Base-by-base conservation (phyloP, 1,284 basidiomycete genomes). In the Ganoderma boninense region DNA sequence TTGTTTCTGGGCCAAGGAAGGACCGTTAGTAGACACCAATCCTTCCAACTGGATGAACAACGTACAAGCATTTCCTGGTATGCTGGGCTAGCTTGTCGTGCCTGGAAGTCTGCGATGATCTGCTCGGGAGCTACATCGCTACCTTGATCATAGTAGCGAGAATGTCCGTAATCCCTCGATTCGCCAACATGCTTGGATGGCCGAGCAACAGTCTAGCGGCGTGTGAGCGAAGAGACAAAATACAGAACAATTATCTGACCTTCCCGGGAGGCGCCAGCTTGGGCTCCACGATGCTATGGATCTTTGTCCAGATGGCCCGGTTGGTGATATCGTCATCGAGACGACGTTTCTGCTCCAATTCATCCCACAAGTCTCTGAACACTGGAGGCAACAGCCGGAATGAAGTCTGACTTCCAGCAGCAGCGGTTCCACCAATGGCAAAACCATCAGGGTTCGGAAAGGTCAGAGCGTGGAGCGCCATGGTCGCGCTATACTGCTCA, bases 281-380 rank as follows among this genome's bases (percentile, higher is more conserved):
- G 43, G 83, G 81, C 63, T 89, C 86, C 32, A 94, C 77, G 23
- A 96, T 87, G 14, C 80, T 81, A 69, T 88, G 87, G 63, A 98
- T 81, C 68, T 87, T 91, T 3, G 83, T 84, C 96, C 96, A 97
- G 1, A 90, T 81, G 11, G 81, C 82, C 40, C 95, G 85, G 78
- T 96, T 96, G 46, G 85, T 86, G 23, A 79, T 81, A 71, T 96
- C 90, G 64, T 93, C 90, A 57, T 84, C 84, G 11, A 80, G 76
- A 76, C 92, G 94, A 70, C 94, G 86, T 40, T 84, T 82, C 6
- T 78, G 80, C 76, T 97, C 95, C 29, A 99, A 84, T 81, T 98
- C 96, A 69, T 96, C 94, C 98, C 98, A 99, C 49, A 99, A 84
- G 77, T 97, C 94, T 69, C 96, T 89, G 80, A 93, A 98, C 13